phyloP scores from a whole-genome alignment of 192 early-diverging fungal genomes.

The Podila minutissima region DNA sequence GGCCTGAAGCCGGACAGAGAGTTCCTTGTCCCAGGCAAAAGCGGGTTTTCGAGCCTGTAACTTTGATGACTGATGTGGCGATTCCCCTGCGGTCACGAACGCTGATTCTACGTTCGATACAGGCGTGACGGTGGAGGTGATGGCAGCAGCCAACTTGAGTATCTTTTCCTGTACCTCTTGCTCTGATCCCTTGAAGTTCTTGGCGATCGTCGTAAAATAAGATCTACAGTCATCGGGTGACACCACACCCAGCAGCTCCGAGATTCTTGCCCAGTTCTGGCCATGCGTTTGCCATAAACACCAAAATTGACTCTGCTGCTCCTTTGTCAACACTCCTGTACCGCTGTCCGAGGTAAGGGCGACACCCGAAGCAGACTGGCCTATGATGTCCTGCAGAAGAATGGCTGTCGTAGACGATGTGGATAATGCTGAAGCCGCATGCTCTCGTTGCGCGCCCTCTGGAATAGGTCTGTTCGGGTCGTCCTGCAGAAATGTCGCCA shows the following conservation, averaged over 20 bases:
- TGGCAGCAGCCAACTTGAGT: not conserved
- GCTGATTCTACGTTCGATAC: too few species aligned
- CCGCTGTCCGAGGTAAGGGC: not conserved
- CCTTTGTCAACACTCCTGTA: not conserved
- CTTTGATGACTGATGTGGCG: too few species aligned
- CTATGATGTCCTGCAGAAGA: too few species aligned
- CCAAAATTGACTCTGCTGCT: constrained; percentile 15
- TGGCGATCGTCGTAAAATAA: constrained; percentile 4
- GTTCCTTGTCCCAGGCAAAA: constrained; percentile 38
- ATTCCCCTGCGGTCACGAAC: too few species aligned
- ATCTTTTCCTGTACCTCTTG: not conserved
- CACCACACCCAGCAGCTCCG: not conserved
- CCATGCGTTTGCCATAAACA: constrained; percentile 12
- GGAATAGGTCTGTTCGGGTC: too few species aligned
- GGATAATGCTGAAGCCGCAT: too few species aligned
- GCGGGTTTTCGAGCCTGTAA: not conserved
- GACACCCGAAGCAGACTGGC: too few species aligned
- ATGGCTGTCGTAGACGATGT: too few species aligned
- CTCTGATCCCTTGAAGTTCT: constrained; percentile 3
- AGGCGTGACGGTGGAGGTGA: not conserved
- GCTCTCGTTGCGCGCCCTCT: too few species aligned
- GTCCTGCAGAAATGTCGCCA: not conserved
- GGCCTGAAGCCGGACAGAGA: constrained; percentile 27
- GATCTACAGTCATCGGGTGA: not conserved
- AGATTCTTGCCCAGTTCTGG: constrained; percentile 2